Evolutionary conservation across 805 yeast species (phyloP), one percentile per base, ranked within the genome.

Genomic region (Candida sphagnicola): DNA sequence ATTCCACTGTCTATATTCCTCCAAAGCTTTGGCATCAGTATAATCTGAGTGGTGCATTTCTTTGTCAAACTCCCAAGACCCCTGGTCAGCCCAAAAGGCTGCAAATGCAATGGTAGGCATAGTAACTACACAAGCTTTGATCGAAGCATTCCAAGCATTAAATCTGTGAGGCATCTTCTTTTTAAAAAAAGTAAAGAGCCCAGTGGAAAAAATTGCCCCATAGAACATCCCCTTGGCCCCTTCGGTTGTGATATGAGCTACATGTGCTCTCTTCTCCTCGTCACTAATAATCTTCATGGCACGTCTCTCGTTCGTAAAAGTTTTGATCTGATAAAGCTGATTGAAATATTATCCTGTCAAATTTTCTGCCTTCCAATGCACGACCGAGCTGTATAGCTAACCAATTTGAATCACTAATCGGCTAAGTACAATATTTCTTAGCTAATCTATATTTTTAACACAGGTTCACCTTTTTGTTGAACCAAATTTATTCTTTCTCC

Each of bases 71-170:
- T 65, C 72, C 43, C 66, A 58, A 16, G 72, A 65, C 12, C 74
- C 74, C 42, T 64, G 67, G 43, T 68, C 74, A 11, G 72, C 73
- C 53, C 52, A 68, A 41, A 68, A 66, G 0, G 71, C 72, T 10
- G 54, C 56, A 29, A 56, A 37, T 2, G 64, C 52, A 35, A 67
- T 52, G 6, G 73, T 65, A 24, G 74, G 74, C 62, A 67, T 59
- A 17, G 58, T 53, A 26, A 66, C 35, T 32, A 67, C 49, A 44
- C 65, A 57, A 11, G 74, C 53, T 47, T 65, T 68, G 41, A 68
- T 57, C 31, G 63, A 53, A 11, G 73, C 45, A 46, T 55, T 68
- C 51, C 67, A 61, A n/a, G 52, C 47, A 12, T 47, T 50, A 42
- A 66, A 66, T 47, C 54, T 47, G 13, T 40, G 61, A 1, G 72